Evolutionary conservation across 306 rosid genomes (phyloP).

Genomic region (Vigna nakashimae): DNA sequence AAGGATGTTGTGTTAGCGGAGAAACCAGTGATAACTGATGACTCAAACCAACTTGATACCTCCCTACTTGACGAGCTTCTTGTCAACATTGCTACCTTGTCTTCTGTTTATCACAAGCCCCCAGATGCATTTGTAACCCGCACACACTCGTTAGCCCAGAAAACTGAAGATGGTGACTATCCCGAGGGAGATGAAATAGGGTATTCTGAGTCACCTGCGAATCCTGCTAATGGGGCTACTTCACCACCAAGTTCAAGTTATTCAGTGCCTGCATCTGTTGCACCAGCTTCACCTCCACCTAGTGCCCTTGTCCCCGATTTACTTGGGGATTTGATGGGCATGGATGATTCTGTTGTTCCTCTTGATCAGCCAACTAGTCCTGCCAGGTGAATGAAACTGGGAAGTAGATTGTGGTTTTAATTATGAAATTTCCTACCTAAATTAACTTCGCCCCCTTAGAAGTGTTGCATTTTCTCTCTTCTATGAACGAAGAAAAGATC

Average conservation of each 20-base stretch:
- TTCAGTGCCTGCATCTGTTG: slow-evolving; percentile 56
- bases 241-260: slow-evolving; percentile 71
- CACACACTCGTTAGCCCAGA: slow-evolving; percentile 65
- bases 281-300: slow-evolving; percentile 60
- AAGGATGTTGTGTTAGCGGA: slow-evolving; percentile 99
- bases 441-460: slow-evolving; percentile 32
- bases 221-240: slow-evolving; percentile 60
- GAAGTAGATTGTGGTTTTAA: slow-evolving; percentile 13
- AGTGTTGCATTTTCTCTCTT: slow-evolving; percentile 25
- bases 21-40: slow-evolving; percentile 97
- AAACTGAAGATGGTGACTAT: slow-evolving; percentile 86
- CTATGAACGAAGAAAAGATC: slow-evolving; percentile 13
- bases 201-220: slow-evolving; percentile 72
- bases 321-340: slow-evolving; percentile 93
- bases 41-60: slow-evolving; percentile 89
- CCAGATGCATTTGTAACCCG: slow-evolving; percentile 96
- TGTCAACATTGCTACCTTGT: slow-evolving; percentile 93
- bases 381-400: slow-evolving; percentile 68
- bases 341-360: slow-evolving; percentile 82
- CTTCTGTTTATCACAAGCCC: slow-evolving; percentile 99
- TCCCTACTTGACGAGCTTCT: slow-evolving; percentile 97
- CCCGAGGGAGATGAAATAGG: slow-evolving; percentile 87
- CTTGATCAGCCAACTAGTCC: slow-evolving; percentile 81
- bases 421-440: slow-evolving; percentile 29
- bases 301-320: slow-evolving; percentile 85